Evolutionary conservation across 805 yeast genomes (phyloP).

Genomic region (Jamesozyma piceae): DNA sequence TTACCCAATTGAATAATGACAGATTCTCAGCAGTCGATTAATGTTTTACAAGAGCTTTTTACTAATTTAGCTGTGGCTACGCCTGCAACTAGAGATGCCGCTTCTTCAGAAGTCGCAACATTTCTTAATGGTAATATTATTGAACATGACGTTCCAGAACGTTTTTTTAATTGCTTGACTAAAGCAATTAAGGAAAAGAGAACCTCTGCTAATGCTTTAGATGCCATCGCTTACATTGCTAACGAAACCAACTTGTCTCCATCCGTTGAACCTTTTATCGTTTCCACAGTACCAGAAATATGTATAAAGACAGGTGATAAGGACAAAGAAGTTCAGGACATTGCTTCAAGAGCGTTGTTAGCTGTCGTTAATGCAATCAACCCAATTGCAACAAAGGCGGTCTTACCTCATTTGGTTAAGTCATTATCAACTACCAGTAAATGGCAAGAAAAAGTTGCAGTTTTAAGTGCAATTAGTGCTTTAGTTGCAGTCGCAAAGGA

Average conservation of each 20-base stretch:
- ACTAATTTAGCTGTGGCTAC: constrained; percentile 81
- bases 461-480: constrained; percentile 70
- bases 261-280: constrained; percentile 88
- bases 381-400: constrained; percentile 81
- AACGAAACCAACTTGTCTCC: constrained; percentile 67
- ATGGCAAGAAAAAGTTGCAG: constrained; percentile 95
- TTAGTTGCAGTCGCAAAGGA: constrained; percentile 87
- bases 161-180: constrained; percentile 68
- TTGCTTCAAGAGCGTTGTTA: constrained; percentile 63
- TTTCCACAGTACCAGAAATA: constrained; percentile 58
- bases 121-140: constrained; percentile 92
- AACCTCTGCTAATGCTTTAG: constrained; percentile 67
- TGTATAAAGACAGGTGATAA: constrained; percentile 81
- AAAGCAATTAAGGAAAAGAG: constrained; percentile 72
- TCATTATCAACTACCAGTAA: constrained; percentile 64
- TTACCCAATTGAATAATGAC: constrained; percentile 16
- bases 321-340: constrained; percentile 58
- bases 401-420: constrained; percentile 67
- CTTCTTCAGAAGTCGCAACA: constrained; percentile 80
- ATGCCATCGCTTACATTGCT: constrained; percentile 77
- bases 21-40: constrained; percentile 37
- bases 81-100: constrained; percentile 68
- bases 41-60: constrained; percentile 86
- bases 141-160: constrained; percentile 92
- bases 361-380: constrained; percentile 73